These are phyloP conservation scores for Penicillium frequentans DNA, from an alignment of 2,329 filamentous ascomycete genomes.

Conservation along the genomic window DNA sequence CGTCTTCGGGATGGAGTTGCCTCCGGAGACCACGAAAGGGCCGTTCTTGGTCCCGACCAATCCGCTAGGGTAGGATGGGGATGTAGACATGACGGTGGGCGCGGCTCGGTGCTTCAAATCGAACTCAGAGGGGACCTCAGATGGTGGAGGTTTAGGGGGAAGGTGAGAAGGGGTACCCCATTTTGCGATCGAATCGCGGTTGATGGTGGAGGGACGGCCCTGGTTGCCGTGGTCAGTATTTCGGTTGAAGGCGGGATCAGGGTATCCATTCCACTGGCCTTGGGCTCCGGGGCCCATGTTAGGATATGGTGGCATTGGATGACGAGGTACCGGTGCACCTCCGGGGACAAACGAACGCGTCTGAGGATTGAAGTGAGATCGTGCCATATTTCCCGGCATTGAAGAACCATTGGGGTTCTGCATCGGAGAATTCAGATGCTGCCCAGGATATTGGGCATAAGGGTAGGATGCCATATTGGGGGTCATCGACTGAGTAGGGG, in stretches of 20 bases:
- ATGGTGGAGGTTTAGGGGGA: conserved; percentile 52
- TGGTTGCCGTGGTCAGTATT: conserved; percentile 21
- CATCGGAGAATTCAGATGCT: conserved; percentile 57
- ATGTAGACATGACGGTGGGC: conserved; percentile 18
- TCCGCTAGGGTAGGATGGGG: conserved; percentile 24
- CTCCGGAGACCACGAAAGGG: conserved; percentile 43
- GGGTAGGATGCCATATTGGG: conserved; percentile 60
- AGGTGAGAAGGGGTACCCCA: conserved; percentile 53
- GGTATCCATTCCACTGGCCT: conserved; percentile 29
- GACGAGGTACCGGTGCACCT: conserved; percentile 38
- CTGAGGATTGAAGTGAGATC: conserved; percentile 89
- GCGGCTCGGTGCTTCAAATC: conserved; percentile 38
- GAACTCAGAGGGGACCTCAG: conserved; percentile 44
- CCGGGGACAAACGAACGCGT: conserved; percentile 86
- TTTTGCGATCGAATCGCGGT: conserved; percentile 47
- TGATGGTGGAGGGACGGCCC: conserved; percentile 21
- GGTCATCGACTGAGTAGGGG: conserved; percentile 34
- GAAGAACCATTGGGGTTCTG: conserved; percentile 75
- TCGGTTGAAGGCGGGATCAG: conserved; percentile 23
- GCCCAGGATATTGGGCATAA: conserved; percentile 74
- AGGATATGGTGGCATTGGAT: conserved; percentile 32
- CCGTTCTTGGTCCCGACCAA: conserved; percentile 29
- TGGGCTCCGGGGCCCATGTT: conserved; percentile 23
- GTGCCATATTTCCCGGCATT: conserved; percentile 78
- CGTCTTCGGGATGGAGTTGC: conserved; percentile 26